These are phyloP conservation scores for Backusella tarrabulga DNA, from an alignment of 192 early-diverging fungal genomes.

Conservation along the genomic window DNA sequence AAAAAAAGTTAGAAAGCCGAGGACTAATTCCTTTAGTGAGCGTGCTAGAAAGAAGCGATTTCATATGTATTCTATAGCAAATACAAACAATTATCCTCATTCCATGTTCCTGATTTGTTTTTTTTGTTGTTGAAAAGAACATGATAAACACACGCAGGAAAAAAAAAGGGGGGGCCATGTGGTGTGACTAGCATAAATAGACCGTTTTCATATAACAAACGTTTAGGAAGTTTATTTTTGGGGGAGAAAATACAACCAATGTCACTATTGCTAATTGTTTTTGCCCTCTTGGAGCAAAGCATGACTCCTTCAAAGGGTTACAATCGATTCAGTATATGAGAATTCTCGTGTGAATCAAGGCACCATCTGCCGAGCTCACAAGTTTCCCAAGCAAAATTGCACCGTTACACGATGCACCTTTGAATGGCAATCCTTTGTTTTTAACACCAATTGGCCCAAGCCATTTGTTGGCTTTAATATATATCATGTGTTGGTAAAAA, in stretches of 20 bases:
- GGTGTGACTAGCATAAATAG: neutral
- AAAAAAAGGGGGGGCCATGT: neutral
- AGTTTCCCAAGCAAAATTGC: neutral
- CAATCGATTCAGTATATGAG: neutral
- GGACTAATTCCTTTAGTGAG: neutral
- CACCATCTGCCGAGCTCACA: neutral
- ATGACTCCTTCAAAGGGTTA: conserved; percentile 4
- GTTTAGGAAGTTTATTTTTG: neutral
- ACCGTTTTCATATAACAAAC: neutral
- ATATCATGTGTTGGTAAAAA: neutral
- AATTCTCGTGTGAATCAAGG: neutral
- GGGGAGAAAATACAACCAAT: neutral
- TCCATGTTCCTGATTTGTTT: neutral
- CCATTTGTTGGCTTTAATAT: neutral
- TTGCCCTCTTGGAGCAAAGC: neutral
- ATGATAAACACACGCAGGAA: too few relatives aligned
- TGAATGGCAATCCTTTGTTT: neutral
- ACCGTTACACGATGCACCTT: neutral
- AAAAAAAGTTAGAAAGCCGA: neutral
- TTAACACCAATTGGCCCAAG: neutral
- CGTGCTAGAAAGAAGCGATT: neutral
- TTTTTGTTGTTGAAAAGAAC: neutral
- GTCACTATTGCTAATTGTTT: neutral
- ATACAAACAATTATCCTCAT: neutral
- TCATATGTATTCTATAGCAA: neutral